Base-by-base conservation (phyloP, 208 protist genomes). In the Hexamita inflata region DNA sequence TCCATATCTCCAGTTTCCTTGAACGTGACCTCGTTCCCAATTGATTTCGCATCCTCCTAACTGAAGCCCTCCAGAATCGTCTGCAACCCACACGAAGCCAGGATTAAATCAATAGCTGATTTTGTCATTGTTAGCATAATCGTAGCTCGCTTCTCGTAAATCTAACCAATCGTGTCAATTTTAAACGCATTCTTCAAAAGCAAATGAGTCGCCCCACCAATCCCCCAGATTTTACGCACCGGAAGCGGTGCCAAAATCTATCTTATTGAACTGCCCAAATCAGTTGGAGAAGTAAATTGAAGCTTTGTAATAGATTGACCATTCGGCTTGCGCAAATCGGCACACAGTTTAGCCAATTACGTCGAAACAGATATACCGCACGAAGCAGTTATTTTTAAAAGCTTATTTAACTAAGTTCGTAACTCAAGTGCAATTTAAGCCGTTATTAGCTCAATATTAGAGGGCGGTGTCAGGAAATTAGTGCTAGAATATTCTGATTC, bases 171-270 rank as follows among this genome's bases (percentile, higher is more conserved):
- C 28, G 9, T 42, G 15, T 15, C n/a, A 45, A 13, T n/a, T 15
- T 49, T 13, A 70, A 70, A 70, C 11, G 64, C 19, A 15, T 40
- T 38, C 7, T 38, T 40, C 9, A 34, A 24, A 49, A 70, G 64
- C 38, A 70, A 19, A 45, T 70, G 32, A 70, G 64, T n/a, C n/a
- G n/a, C 64, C 11, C 42, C 32, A 29, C 64, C 64, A n/a, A 70
- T 45, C 35, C 64, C 64, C 64, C 64, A 70, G n/a, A 70, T 70
- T 49, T 70, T 70, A 29, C 64, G 26, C 2, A 70, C 42, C 11
- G 2, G 32, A 24, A 70, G 40, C 4, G 11, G 11, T 70, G 9
- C 38, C 35, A 70, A 11, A 15, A 9, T n/a, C 2, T 7, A 70
- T n/a, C 26, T 29, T 9, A 40, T n/a, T 45, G 9, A 45, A 49